These are phyloP conservation scores for Geotrichum candidum DNA, from an alignment of 1,139 yeast genomes.

Conservation along the genomic window DNA sequence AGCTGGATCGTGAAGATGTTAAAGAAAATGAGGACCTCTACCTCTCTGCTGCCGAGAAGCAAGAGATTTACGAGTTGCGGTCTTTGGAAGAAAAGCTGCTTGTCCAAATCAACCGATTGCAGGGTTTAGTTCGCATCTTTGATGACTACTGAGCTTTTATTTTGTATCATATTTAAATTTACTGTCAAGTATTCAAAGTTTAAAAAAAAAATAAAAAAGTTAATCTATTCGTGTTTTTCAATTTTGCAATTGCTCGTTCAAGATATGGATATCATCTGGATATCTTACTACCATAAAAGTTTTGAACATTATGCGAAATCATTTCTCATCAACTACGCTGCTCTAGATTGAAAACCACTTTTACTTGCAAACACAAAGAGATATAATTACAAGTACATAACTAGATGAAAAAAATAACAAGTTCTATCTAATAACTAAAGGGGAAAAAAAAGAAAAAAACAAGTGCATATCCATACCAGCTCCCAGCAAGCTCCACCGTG, in stretches of 20 bases:
- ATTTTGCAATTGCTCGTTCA: no score
- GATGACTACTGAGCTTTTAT: constrained; percentile 33
- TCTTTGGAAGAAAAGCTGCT: constrained; percentile 33
- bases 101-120: constrained; percentile 34
- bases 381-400: background rate
- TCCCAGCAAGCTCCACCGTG: background rate
- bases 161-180: background rate
- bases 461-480: background rate
- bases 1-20: constrained; percentile 85
- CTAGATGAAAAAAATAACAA: background rate
- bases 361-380: background rate
- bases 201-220: background rate
- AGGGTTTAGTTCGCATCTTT: constrained; percentile 37
- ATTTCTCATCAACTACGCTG: no score
- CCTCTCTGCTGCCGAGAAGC: constrained; percentile 66
- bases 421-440: background rate
- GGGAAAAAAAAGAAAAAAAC: no score
- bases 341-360: background rate
- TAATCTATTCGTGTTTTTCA: background rate
- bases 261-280: background rate
- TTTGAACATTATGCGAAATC: background rate
- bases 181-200: background rate
- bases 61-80: constrained; percentile 54
- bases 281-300: background rate
- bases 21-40: constrained; percentile 73